Evolutionary conservation across 139 green algal genomes (phyloP), one percentile per base, ranked within the genome.

Genomic region (Spirogloea muscicola): DNA sequence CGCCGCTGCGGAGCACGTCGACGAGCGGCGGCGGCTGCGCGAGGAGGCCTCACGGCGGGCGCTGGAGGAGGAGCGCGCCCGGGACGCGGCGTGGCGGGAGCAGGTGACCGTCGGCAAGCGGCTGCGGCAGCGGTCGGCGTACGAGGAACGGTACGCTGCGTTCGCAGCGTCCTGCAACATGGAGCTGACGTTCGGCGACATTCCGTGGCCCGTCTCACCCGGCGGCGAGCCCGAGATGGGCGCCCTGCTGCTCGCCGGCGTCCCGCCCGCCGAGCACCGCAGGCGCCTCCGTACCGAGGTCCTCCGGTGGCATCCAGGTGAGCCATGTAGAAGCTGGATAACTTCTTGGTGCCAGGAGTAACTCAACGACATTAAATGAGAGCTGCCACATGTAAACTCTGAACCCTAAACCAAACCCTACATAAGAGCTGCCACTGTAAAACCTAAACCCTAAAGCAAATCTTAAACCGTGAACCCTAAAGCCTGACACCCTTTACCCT

Each of bases 161-260:
- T 76, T 76, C 37, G 29, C 68, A 5, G 5, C 55, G 33, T 76
- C 68, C 5, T 42, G 55, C 27, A 77, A 76, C 33, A 58, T 76
- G 39, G 57, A n/a, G 33, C 9, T 76, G 37, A 55, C 25, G 6
- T 58, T 62, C 7, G 7, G 4, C 5, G 68, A 76, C 34, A 39
- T 76, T 7, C 68, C 68, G 4, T 76, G 76, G 89, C 52, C 77
- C 91, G 41, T 87, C 77, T 55, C 48, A 31, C 38, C 44, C 77
- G 2, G 86, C 81, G 6, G 58, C 29, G 1, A 76, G 27, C 6
- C n/a, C 5, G 57, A 76, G 6, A 36, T 76, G 57, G 27, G 43
- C 31, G 31, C 38, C 13, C 58, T 76, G 57, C 10, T 76, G 57
- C 34, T 76, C 7, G 10, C 40, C 10, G 68, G 68, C 31, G 57